Base-by-base conservation (phyloP, 805 yeast genomes). In the Soucietia sequanensis region DNA sequence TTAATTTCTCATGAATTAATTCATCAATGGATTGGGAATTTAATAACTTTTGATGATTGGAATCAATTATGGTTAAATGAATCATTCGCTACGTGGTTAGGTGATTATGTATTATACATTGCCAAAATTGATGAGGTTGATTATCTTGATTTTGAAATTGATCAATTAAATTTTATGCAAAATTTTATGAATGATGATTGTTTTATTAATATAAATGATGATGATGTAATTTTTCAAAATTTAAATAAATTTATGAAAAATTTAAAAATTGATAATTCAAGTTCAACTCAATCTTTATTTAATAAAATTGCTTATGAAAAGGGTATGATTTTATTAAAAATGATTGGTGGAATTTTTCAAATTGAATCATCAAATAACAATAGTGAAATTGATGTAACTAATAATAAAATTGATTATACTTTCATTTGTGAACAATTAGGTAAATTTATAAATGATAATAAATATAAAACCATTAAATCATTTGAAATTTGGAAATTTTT, bases 21-120 rank as follows among this genome's bases (percentile, higher is more conserved):
- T 19, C 95, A 85, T 53, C 91, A 84, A 60, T 85, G 88, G 87
- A 57, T 85, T 37, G 95, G 93, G 6, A 78, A 85, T 44, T 63
- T 68, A 44, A 70, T 83, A 2, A 66, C 85, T 1, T 81, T 83
- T 47, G 83, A 80, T 33, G 73, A 77, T 13, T 84, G 87, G 82
- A 73, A 71, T 33, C 68, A 74, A 48, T 60, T 84, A 24, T 84
- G 93, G 90, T 61, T 85, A 37, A 82, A 83, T 48, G 95, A 85
- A 60, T 64, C 85, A 2, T 81, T 84, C 60, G 93, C 95, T 0
- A 84, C 93, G 0, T 81, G 80, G 69, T 65, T 79, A 44, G 85
- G 89, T 1, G 70, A 72, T 44, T 64, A 65, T 33, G 47, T 76
- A 0, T 49, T 80, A 11, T 29, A 37, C 11, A 33, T 33, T 9